These are phyloP conservation scores for Phytopythium oedochilum DNA, from an alignment of 352 stramenopile genomes.

Conservation along the genomic window DNA sequence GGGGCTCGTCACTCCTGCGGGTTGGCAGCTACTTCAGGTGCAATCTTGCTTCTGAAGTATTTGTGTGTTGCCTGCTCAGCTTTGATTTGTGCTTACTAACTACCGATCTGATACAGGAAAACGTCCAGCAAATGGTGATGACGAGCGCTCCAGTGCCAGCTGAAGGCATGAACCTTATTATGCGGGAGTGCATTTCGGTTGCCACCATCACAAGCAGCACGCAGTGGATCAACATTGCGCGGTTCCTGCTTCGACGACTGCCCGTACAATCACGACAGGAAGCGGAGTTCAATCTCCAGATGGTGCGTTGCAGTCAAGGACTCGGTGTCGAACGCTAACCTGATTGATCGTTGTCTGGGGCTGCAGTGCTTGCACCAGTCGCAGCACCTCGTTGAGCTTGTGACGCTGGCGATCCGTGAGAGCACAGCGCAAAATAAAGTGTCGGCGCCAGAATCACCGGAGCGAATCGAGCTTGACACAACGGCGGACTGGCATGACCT, in stretches of 20 bases:
- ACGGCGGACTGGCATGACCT: slow-evolving; percentile 51
- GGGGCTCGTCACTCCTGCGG: slow-evolving; percentile 29
- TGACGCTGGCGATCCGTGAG: slow-evolving; percentile 41
- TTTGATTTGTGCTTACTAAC: not conserved
- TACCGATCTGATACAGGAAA: slow-evolving; percentile 21
- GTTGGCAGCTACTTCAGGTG: slow-evolving; percentile 59
- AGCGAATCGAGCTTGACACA: slow-evolving; percentile 6
- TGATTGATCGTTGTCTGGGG: not conserved
- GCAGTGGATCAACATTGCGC: slow-evolving; percentile 49
- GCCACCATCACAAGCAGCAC: slow-evolving; percentile 32
- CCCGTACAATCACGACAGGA: slow-evolving; percentile 54
- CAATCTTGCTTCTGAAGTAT: not conserved
- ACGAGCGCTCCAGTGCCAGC: slow-evolving; percentile 24
- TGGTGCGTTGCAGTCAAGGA: slow-evolving; percentile 25
- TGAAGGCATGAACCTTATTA: slow-evolving; percentile 54
- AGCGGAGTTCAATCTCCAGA: slow-evolving; percentile 76
- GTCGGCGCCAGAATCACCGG: slow-evolving; percentile 3
- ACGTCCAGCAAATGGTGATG: slow-evolving; percentile 39
- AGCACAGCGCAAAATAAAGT: not conserved
- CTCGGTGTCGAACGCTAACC: not conserved
- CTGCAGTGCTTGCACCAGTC: slow-evolving; percentile 57
- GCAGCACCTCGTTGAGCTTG: slow-evolving; percentile 31
- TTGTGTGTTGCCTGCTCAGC: not conserved
- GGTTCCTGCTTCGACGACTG: slow-evolving; percentile 44
- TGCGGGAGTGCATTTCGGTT: slow-evolving; percentile 59